phyloP scores from a whole-genome alignment of 2,329 filamentous ascomycete genomes.

The Geosmithia flava region DNA sequence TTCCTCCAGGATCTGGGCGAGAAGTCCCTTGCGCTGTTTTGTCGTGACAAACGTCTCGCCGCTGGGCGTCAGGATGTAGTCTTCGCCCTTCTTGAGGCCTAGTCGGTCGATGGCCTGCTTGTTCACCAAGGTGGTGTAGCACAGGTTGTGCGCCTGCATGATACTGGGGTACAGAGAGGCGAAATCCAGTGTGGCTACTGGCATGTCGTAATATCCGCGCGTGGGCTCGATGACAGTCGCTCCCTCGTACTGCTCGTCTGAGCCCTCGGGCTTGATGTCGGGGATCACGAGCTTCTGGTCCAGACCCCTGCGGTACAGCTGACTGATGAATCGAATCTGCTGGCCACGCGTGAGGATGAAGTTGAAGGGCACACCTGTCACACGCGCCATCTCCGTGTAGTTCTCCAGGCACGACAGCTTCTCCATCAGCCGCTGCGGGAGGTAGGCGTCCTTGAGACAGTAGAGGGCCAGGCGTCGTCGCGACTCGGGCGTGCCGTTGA shows the following conservation, averaged over 20 bases:
- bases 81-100: slow-evolving; percentile 70
- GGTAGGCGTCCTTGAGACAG: slow-evolving; percentile 93
- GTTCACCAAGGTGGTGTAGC: slow-evolving; percentile 79
- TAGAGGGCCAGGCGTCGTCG: slow-evolving; percentile 84
- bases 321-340: slow-evolving; percentile 95
- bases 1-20: slow-evolving; percentile 94
- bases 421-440: slow-evolving; percentile 89
- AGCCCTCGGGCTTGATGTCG: slow-evolving; percentile 58
- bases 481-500: slow-evolving; percentile 91
- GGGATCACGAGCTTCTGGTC: slow-evolving; percentile 93
- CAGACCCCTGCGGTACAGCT: slow-evolving; percentile 87
- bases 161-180: slow-evolving; percentile 97
- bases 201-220: slow-evolving; percentile 87
- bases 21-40: slow-evolving; percentile 79
- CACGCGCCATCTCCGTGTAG: slow-evolving; percentile 98
- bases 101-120: slow-evolving; percentile 67
- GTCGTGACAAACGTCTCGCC: slow-evolving; percentile 84
- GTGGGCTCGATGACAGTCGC: slow-evolving; percentile 96
- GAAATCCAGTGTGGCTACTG: slow-evolving; percentile 95
- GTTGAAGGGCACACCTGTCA: slow-evolving; percentile 97
- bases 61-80: slow-evolving; percentile 94
- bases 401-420: slow-evolving; percentile 98
- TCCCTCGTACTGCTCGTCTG: slow-evolving; percentile 89
- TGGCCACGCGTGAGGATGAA: slow-evolving; percentile 84
- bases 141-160: slow-evolving; percentile 96